Base-by-base conservation (phyloP, 148 eudicot genomes). In the Fallopia convolvulus region DNA sequence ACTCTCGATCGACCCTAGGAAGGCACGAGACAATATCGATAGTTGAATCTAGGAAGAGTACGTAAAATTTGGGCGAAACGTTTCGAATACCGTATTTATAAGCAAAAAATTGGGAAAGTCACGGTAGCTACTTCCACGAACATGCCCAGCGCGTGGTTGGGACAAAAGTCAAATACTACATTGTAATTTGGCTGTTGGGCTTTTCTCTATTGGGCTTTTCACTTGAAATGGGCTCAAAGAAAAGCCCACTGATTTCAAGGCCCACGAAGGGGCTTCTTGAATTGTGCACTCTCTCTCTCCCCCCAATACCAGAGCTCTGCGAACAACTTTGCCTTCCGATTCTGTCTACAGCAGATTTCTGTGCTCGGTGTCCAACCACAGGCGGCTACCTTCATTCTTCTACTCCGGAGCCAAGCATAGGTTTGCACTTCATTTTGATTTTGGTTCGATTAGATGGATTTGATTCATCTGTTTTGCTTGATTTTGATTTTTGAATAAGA, bases 51-150 rank as follows among this genome's bases (percentile, higher is more conserved):
- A 33, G 18, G 39, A 30, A 61, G 46, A 17, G 18, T 18, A 20
- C 49, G 74, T 2, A 18, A 71, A 71, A 52, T 66, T 55, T 42
- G 66, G 0, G 15, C 81, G 85, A 83, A 83, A 83, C 85, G 85
- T 83, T 83, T 83, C 83, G 83, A 9, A 44, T 8, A 21, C 1
- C 1, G 23, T 2, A 32, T 74, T 63, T 79, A 79, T 82, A 71
- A 40, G 66, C 36, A 41, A 5, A 32, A 32, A 39, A 33, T 42
- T 50, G 49, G 70, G 26, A 39, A 66, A 40, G 30, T 72, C 36
- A 39, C 40, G 36, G 21, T 33, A 44, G 21, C 40, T 32, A 47
- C 40, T 14, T 65, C 74, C 68, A 77, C 80, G 75, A 7, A 36
- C 75, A 8, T 52, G 6, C 2, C 33, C 9, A 77, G 75, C 47